Evolutionary conservation across 2,329 filamentous ascomycete genomes (phyloP), one percentile per base, ranked within the genome.

Genomic region (Lachnellula hyalina): DNA sequence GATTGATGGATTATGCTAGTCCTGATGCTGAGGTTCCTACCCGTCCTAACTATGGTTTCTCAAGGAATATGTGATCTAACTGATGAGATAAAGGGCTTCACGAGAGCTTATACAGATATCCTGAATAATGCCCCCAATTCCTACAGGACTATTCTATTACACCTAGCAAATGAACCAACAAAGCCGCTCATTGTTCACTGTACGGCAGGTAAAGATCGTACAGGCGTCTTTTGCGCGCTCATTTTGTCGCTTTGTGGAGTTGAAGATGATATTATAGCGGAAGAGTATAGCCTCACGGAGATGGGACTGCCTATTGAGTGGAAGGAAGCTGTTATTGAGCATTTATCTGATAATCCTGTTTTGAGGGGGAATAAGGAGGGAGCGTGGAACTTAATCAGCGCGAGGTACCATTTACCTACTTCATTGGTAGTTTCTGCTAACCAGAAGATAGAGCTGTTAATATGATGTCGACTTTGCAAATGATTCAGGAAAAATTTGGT

Each of bases 151-250:
- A 86, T 90, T 56, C 54, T 70, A 49, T 49, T 68, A 6, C 65
- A 70, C 23, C 61, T 71, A 9, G 58, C 65, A 9, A 63, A 73
- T 44, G 62, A 66, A 4, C 67, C 75, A 2, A 63, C 71, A 2
- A 69, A 72, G 3, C 82, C 84, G 7, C 70, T 86, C 9, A 73
- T 90, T 6, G 73, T 90, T 7, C 87, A 92, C 66, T 91, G 88
- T 69, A 88, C 86, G 0, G 86, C 85, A 0, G 88, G 88, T 12
- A 92, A 92, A 70, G 88, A 92, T 68, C 77, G 88, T 44, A 91
- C 88, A 0, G 88, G 88, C 2, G 77, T 91, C 4, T 72, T 90
- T 45, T 80, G 82, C 48, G 87, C 85, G 3, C 63, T 92, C 41
- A 67, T 91, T 8, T 74, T 90, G 40, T 72, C 79, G 25, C 74